Evolutionary conservation across 768 basidiomycete genomes (phyloP), one percentile per base, ranked within the genome.

Genomic region (Aureoboletus auriporus): DNA sequence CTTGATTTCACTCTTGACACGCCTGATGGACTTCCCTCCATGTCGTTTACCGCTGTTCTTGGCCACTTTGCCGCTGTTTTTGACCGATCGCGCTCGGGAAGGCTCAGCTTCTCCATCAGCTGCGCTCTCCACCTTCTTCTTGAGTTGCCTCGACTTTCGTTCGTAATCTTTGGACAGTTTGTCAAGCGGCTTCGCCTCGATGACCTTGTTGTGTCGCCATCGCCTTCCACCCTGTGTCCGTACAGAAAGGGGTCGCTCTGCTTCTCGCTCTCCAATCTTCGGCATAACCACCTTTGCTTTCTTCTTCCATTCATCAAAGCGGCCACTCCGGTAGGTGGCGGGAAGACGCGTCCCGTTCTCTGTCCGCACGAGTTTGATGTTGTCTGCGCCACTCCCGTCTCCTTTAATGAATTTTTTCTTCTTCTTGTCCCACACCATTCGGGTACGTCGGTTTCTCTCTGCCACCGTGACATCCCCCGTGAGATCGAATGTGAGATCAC

Each of bases 301-400:
- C 51, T 79, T 75, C 66, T 86, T 89, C 96, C 96, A 99, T 64
- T 95, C 93, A 47, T 95, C 90, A 66, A 91, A 99, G 13, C 91
- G 82, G 10, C 96, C 96, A 57, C 88, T 92, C 44, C 89, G 84
- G 69, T 93, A 99, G 9, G 85, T 85, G 4, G 93, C 93, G 4
- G 96, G 95, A 16, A 99, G 75, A 41, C 86, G 83, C 13, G 86
- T 82, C 4, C 96, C 96, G 58, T 85, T 93, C 68, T 99, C 96
- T 0, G 93, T 93, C 57, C 80, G 83, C 58, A 99, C 86, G 55
- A 98, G 76, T 69, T 96, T 97, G 58, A 95, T 76, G 65, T 97
- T 96, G 65, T 97, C 93, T 8, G 93, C 81, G 16, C 93, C 95
- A 38, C 70, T 75, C 10, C 91, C 89, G 47, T 83, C 86, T 5